Base-by-base conservation (phyloP, 2,329 filamentous ascomycete genomes). In the Aspergillus viridinutans region DNA sequence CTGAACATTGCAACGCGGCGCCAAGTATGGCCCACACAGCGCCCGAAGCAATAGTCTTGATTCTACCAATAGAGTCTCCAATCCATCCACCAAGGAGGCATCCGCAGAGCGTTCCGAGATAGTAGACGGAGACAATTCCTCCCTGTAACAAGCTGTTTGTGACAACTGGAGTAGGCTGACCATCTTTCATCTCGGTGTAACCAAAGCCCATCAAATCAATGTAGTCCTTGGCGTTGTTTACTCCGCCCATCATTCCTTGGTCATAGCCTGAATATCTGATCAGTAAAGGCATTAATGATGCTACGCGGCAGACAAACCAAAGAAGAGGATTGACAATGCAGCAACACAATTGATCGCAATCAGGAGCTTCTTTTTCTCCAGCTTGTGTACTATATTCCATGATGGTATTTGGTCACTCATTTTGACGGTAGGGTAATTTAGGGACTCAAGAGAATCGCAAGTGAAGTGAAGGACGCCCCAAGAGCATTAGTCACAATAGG, bases 291-390 rank as follows among this genome's bases (percentile, higher is more conserved):
- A 5, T 38, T 38, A 17, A 17, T 38, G 32, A 17, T 38, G 32
- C 14, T 17, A 38, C 3, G 5, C 42, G 42, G 12, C 42, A 45
- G 42, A 45, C 42, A 14, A 45, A 45, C 78, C 86, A 63, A 88
- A 88, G 77, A 89, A 88, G 70, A 88, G 85, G 60, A 88, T 89
- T 14, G 84, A 87, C 14, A 89, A 70, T 1, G 79, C 85, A 1
- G 86, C 85, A 14, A 88, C 75, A 50, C 79, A 80, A 68, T 88
- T 88, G 71, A 89, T 82, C 40, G 81, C 81, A 56, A 85, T 78
- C 55, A 87, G 79, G 58, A 87, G 77, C 45, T 72, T 70, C 20
- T 76, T 71, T 74, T 86, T 86, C 73, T 85, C 76, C 4, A 83
- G 70, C 60, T 75, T 76, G 67, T 84, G 78, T 55, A 81, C 80